A percentile compares a stretch with the other conserved stretches of the same genome.
These are phyloP conservation scores for Eucalyptus sp. DNA, from an alignment of 345 rosid genomes.

Conservation along the genomic window DNA sequence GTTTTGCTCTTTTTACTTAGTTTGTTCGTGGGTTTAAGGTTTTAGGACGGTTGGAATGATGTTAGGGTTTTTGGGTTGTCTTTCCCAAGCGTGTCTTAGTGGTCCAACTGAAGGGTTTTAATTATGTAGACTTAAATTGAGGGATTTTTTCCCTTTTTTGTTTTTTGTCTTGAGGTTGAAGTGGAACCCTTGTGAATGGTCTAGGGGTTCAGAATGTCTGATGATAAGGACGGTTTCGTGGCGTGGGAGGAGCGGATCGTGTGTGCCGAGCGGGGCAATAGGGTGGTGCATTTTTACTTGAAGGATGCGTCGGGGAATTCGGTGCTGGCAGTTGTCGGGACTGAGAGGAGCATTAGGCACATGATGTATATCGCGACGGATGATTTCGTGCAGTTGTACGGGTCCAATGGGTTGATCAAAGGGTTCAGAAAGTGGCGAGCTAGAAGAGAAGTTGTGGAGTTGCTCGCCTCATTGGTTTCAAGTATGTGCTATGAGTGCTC, in stretches of 20 bases:
- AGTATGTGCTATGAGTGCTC: background rate
- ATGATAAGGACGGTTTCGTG: slow-evolving; percentile 10
- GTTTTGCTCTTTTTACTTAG: background rate
- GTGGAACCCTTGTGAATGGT: background rate
- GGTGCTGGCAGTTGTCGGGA: slow-evolving; percentile 30
- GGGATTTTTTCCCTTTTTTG: background rate
- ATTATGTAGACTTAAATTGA: background rate
- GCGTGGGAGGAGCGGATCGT: slow-evolving; percentile 37
- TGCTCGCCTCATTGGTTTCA: slow-evolving; percentile 22
- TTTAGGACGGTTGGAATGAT: background rate
- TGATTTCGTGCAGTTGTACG: slow-evolving; percentile 15
- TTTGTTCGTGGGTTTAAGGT: background rate
- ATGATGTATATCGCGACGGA: slow-evolving; percentile 27
- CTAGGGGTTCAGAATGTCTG: slow-evolving; percentile 7
- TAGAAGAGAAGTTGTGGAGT: slow-evolving; percentile 43
- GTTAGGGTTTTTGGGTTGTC: background rate
- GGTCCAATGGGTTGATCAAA: slow-evolving; percentile 3
- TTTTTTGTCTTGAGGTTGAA: background rate
- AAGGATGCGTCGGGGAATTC: slow-evolving; percentile 16
- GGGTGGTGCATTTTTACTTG: slow-evolving; percentile 34
- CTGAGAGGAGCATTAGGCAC: slow-evolving; percentile 47
- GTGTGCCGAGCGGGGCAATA: slow-evolving; percentile 24
- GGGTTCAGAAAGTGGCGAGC: slow-evolving; percentile 25
- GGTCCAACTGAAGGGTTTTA: background rate
- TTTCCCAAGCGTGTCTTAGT: background rate